Evolutionary conservation across 352 stramenopile species (phyloP), one percentile per base, ranked within the genome.

Genomic region (Peronospora tabacina): DNA sequence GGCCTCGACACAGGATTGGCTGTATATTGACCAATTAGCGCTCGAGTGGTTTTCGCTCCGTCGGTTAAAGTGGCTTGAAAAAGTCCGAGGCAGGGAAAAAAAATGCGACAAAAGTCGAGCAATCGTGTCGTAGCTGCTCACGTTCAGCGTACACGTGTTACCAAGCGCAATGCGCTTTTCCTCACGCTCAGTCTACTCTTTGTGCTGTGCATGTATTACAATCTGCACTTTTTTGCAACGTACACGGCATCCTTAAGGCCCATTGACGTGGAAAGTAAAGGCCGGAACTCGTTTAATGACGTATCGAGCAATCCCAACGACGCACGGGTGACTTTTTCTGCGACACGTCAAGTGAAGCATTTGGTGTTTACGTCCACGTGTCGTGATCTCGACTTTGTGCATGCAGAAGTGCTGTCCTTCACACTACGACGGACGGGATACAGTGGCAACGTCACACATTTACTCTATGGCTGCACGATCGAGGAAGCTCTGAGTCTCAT

Each of bases 341-440:
- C 79, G n/a, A 70, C 68, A n/a, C 72, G 77, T 20, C 56, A 73
- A 9, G 69, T 85, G 10, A 55, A 70, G 45, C 77, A 89, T 49
- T 22, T 93, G 15, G 72, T 76, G 19, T 93, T 90, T 64, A 88
- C 79, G 45, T 89, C 82, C 10, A 73, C 70, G 6, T 93, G 82
- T 58, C 53, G 64, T 12, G 57, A 78, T 29, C 36, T 72, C 5
- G 79, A 93, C 50, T 55, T 86, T 20, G 52, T 93, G 15, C 82
- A 79, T 47, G 61, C 61, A 8, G 72, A 90, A 41, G 79, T 90
- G 38, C 63, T 93, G 7, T 67, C 75, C 16, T 84, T 83, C 51
- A 84, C 73, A 15, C 54, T 79, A n/a, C 75, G 82, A 5, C 54
- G 62, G 24, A 72, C 65, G 2, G 75, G 72, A 30, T 93, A 67